phyloP scores from a whole-genome alignment of 768 basidiomycete species.

The Termitomyces sp. region DNA sequence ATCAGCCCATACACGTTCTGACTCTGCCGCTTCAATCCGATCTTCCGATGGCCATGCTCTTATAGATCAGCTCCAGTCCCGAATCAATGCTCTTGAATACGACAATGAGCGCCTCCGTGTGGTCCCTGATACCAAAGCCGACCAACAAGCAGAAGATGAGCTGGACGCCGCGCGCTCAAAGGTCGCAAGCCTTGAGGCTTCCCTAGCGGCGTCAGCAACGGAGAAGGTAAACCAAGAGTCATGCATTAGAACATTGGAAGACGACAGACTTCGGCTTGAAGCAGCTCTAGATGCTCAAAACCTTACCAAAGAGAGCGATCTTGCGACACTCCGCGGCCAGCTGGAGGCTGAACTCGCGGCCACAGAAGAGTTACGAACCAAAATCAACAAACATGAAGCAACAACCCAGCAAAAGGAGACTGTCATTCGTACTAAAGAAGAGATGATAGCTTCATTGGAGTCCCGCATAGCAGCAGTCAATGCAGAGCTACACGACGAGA shows the following conservation, averaged over 20 bases:
- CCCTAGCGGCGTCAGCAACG: slow-evolving; percentile 38
- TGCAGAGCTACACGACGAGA: slow-evolving; percentile 46
- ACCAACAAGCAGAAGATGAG: slow-evolving; percentile 42
- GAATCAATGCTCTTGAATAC: slow-evolving; percentile 61
- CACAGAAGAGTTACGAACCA: slow-evolving; percentile 46
- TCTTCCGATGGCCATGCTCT: slow-evolving; percentile 34
- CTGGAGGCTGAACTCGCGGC: slow-evolving; percentile 37
- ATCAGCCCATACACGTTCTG: slow-evolving; percentile 32
- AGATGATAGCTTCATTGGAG: slow-evolving; percentile 57
- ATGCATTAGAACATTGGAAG: slow-evolving; percentile 46
- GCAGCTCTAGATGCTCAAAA: slow-evolving; percentile 44
- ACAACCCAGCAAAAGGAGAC: slow-evolving; percentile 47
- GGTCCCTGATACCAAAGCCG: slow-evolving; percentile 31
- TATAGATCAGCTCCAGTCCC: slow-evolving; percentile 41
- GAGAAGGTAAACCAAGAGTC: slow-evolving; percentile 40
- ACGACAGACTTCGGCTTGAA: slow-evolving; percentile 30
- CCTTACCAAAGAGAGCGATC: slow-evolving; percentile 38
- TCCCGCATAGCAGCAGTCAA: slow-evolving; percentile 24
- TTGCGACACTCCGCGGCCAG: slow-evolving; percentile 28
- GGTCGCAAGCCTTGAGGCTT: slow-evolving; percentile 39
- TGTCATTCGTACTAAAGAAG: slow-evolving; percentile 51
- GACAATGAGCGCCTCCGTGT: slow-evolving; percentile 63
- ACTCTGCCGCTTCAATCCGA: slow-evolving; percentile 34
- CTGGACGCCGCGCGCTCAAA: slow-evolving; percentile 38
- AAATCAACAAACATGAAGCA: slow-evolving; percentile 48